Evolutionary conservation across 768 basidiomycete genomes (phyloP).

Genomic region (Cystofilobasidium bisporidii): DNA sequence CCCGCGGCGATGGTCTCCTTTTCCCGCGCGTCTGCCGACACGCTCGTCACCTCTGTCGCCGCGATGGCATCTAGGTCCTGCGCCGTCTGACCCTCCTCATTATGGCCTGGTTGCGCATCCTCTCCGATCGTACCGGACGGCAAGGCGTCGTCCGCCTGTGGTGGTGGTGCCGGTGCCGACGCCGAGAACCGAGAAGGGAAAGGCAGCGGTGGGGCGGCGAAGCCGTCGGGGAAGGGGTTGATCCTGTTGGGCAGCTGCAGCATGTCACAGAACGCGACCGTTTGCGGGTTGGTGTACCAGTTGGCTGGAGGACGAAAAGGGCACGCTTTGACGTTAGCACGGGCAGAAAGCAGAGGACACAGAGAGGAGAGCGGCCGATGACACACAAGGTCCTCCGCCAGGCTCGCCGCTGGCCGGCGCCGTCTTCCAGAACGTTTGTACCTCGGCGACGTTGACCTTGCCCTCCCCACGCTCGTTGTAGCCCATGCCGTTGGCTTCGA

Average conservation of each 20-base stretch:
- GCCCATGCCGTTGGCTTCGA: constrained; percentile 39
- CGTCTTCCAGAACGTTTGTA: constrained; percentile 61
- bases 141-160: no score
- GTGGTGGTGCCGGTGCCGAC: no score
- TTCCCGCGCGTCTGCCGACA: no score
- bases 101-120: no score
- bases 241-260: constrained; percentile 67
- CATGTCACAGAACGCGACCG: constrained; percentile 71
- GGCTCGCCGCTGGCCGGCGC: constrained; percentile 42
- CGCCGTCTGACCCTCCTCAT: no score
- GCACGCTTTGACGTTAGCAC: constrained; percentile 40
- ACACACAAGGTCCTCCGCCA: constrained; percentile 44
- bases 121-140: no score
- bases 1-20: no score
- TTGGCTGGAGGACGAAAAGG: constrained; percentile 47
- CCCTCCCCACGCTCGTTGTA: constrained; percentile 31
- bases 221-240: constrained; percentile 42
- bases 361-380: constrained; percentile 11
- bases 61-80: no score
- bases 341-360: constrained; percentile 36
- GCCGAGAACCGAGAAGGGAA: not conserved
- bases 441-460: constrained; percentile 44
- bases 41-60: no score
- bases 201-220: constrained; percentile 13
- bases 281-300: constrained; percentile 80